Base-by-base conservation (phyloP, 2,329 filamentous ascomycete species). In the Incumbomyces lentus region DNA sequence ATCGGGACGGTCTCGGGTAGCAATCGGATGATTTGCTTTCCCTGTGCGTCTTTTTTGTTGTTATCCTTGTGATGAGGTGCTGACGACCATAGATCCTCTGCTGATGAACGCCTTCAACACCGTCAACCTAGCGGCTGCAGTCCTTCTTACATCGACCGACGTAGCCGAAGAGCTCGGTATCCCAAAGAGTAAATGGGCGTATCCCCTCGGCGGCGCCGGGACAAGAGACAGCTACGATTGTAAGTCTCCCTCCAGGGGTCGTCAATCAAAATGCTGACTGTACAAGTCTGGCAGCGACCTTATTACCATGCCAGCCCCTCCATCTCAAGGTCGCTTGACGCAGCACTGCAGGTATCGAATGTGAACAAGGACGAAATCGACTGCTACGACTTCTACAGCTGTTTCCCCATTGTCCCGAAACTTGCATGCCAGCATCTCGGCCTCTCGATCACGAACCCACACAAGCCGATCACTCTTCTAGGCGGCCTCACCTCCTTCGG, bases 81-180 rank as follows among this genome's bases (percentile, higher is more conserved):
- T 38, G 6, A 17, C 1, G 26, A 11, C 16, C 17, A 2, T 40
- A 83, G 79, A 84, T 61, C 78, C 79, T 0, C 64, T 84, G 0
- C 61, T 83, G 8, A 83, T 84, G 80, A 84, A 84, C 55, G 80
- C 81, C 0, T 84, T 83, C 63, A 84, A 84, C 53, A 80, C 71
- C 1, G 73, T 84, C 31, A 84, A 84, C 49, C 64, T 84, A 12
- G 73, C 79, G 2, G 75, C 70, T 0, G 77, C 79, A 6, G 72
- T 73, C 47, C 67, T 84, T 13, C 49, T 84, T 3, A 84, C 80
- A 0, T 77, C 76, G 0, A 69, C 67, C 0, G 67, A 75, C 1
- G 66, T 70, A 56, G 81, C 81, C 0, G 62, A 60, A 35, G 60
- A 72, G 36, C 63, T 84, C 1, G 72, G 72, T 0, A 70, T 84